phyloP scores from a whole-genome alignment of 768 basidiomycete species.

The Leucocoprinus birnbaumii region DNA sequence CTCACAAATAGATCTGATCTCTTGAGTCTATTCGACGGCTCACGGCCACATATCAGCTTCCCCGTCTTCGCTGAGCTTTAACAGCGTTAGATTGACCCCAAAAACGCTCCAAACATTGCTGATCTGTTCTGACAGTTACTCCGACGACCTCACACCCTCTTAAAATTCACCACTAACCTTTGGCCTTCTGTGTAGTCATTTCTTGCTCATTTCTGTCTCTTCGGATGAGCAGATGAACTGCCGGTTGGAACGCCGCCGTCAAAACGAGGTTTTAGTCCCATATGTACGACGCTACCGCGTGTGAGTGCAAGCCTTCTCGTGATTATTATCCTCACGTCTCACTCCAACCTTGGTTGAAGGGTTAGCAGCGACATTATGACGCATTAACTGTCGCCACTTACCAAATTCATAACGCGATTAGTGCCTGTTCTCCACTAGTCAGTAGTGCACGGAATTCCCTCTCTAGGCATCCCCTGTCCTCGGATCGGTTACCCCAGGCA shows the following conservation, averaged over 20 bases:
- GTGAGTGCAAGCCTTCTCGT: background rate
- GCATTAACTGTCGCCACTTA: background rate
- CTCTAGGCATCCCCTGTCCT: too few relatives aligned
- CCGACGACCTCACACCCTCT: background rate
- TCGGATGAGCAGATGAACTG: background rate
- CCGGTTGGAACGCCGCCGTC: background rate
- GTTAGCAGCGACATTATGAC: too few relatives aligned
- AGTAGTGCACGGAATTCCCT: too few relatives aligned
- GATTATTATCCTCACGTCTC: background rate
- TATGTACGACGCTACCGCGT: conserved; percentile 1
- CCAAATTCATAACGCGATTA: background rate
- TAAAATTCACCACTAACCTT: background rate
- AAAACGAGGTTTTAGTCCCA: too few relatives aligned
- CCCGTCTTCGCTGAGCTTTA: background rate
- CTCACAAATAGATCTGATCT: conserved; percentile 1
- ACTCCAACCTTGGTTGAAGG: background rate
- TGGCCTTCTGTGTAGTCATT: background rate
- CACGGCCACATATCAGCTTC: background rate
- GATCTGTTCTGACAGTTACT: background rate
- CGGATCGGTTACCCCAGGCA: too few relatives aligned
- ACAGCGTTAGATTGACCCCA: background rate
- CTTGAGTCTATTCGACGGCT: background rate
- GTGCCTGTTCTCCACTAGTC: too few relatives aligned
- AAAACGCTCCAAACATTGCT: background rate
- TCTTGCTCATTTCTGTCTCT: background rate